These are phyloP conservation scores for Leccinum subrobustum DNA, from an alignment of 1,284 basidiomycete species.

Conservation along the genomic window DNA sequence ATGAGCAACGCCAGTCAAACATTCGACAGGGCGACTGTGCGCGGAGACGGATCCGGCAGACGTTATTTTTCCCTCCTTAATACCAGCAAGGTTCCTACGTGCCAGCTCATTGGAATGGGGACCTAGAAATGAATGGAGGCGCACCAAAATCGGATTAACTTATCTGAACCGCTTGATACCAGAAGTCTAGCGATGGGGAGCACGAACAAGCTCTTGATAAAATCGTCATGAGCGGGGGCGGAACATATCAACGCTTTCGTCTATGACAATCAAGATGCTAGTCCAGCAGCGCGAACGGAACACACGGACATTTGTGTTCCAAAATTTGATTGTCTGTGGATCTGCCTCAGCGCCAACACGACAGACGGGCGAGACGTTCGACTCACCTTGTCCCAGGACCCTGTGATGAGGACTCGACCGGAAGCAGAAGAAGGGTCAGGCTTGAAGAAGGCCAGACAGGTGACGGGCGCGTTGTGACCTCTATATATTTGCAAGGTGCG, in stretches of 20 bases:
- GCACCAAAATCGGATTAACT: slow-evolving; percentile 85
- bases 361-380: not conserved
- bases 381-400: slow-evolving; percentile 85
- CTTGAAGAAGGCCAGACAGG: slow-evolving; percentile 69
- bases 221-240: slow-evolving; percentile 81
- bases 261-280: slow-evolving; percentile 41
- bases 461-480: slow-evolving; percentile 87
- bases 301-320: slow-evolving; percentile 68
- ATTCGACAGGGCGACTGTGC: slow-evolving; percentile 72
- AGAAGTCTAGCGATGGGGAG: slow-evolving; percentile 66
- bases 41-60: slow-evolving; percentile 66
- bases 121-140: not conserved
- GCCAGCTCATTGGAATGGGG: not conserved
- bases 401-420: slow-evolving; percentile 66
- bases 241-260: slow-evolving; percentile 67
- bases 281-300: not conserved
- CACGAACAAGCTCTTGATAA: slow-evolving; percentile 79
- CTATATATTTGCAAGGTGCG: slow-evolving; percentile 72
- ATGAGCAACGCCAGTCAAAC: slow-evolving; percentile 49
- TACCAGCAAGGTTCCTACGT: slow-evolving; percentile 59
- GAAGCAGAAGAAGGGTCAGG: slow-evolving; percentile 33
- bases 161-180: slow-evolving; percentile 90
- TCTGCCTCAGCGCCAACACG: slow-evolving; percentile 1
- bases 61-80: slow-evolving; percentile 42
- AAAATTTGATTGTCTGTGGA: slow-evolving; percentile 73